These are phyloP conservation scores for Penicillium paradoxum DNA, from an alignment of 495 filamentous ascomycete species.

Conservation along the genomic window DNA sequence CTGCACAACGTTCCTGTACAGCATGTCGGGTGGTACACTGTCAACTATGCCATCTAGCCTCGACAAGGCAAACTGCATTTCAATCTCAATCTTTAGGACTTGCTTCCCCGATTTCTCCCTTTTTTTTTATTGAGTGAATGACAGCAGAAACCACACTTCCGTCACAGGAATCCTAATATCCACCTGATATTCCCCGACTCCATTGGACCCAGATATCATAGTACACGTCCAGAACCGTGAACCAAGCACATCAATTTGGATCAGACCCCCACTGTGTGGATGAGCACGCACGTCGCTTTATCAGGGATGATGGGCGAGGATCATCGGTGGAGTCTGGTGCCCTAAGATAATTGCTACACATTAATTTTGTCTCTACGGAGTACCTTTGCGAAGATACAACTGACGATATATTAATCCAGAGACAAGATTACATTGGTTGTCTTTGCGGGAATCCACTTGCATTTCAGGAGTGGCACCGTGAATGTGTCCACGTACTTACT, in stretches of 20 bases:
- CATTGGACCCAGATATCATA: slow-evolving; percentile 1
- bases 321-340: neutral
- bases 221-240: neutral
- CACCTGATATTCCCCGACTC: slow-evolving; percentile 19
- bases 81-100: too few species aligned
- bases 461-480: too few species aligned
- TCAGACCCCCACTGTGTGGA: neutral
- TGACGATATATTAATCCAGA: too few species aligned
- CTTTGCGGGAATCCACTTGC: too few species aligned
- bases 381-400: too few species aligned
- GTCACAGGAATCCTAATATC: too few species aligned
- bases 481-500: too few species aligned
- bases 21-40: slow-evolving; percentile 26
- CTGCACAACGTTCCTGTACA: slow-evolving; percentile 17
- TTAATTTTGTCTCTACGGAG: neutral
- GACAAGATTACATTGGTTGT: too few species aligned
- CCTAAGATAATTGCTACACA: neutral
- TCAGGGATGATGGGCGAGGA: neutral
- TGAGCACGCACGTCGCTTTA: neutral
- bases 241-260: slow-evolving; percentile 4
- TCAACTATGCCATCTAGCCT: neutral
- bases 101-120: too few species aligned
- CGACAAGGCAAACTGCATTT: neutral
- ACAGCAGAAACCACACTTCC: too few species aligned
- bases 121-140: too few species aligned